These are phyloP conservation scores for Fusarium armeniacum DNA, from an alignment of 2,329 filamentous ascomycete species.

Conservation along the genomic window DNA sequence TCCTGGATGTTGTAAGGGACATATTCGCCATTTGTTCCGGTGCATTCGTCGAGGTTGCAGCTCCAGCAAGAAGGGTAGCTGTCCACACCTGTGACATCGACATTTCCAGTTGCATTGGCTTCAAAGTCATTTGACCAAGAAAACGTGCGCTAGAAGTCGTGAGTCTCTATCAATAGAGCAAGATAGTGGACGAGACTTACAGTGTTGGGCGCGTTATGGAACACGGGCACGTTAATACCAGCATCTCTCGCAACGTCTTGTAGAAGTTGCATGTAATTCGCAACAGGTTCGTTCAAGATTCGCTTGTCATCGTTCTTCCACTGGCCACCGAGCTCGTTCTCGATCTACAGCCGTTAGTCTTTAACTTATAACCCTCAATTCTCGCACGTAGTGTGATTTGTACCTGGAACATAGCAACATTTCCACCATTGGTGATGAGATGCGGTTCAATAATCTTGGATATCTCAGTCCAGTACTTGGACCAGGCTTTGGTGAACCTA, in stretches of 20 bases:
- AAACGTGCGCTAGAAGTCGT: constrained; percentile 28
- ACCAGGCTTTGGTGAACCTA: constrained; percentile 67
- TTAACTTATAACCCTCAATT: fast-evolving
- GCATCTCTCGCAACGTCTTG: constrained; percentile 66
- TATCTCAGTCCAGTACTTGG: constrained; percentile 66
- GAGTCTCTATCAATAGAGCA: constrained; percentile 41
- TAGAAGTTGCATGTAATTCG: constrained; percentile 70
- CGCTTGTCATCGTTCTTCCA: constrained; percentile 59
- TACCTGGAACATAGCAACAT: constrained; percentile 65
- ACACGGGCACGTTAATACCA: constrained; percentile 71
- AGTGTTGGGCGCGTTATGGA: constrained; percentile 72
- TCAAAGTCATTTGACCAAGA: constrained; percentile 72
- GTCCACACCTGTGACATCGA: constrained; percentile 67
- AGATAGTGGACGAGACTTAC: constrained; percentile 41
- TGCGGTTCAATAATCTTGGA: constrained; percentile 65
- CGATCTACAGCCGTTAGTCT: constrained; percentile 54
- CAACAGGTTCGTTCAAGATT: constrained; percentile 63
- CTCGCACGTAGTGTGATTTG: fast-evolving
- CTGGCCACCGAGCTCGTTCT: constrained; percentile 67
- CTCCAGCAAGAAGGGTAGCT: constrained; percentile 72
- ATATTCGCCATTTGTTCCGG: constrained; percentile 70
- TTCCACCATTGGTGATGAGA: constrained; percentile 69
- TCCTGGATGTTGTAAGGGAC: constrained; percentile 62
- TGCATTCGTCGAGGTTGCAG: constrained; percentile 73
- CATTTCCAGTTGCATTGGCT: constrained; percentile 67